Conservation (phyloP, 192 early-diverging fungal species). For the Thamnidium elegans region DNA sequence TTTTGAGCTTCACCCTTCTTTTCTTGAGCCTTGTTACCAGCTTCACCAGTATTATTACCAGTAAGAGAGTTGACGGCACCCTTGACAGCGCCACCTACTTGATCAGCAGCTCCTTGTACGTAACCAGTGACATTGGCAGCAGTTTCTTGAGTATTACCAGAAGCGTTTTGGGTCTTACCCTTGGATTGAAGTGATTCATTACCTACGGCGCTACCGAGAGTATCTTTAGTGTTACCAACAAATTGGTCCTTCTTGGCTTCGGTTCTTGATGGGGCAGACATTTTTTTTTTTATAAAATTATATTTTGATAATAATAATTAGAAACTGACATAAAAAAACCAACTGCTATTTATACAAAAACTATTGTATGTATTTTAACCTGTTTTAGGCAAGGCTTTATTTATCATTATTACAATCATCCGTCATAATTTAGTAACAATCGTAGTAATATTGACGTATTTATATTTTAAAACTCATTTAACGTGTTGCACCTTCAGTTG, state of each 20-base stretch:
- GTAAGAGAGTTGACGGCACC: constrained; percentile 23
- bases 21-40: constrained; percentile 16
- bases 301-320: neutral
- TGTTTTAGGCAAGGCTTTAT: no score
- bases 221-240: constrained; percentile 37
- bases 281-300: neutral
- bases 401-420: no score
- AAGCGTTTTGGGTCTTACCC: constrained; percentile 31
- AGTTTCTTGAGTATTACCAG: constrained; percentile 23
- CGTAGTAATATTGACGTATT: no score
- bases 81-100: constrained; percentile 31
- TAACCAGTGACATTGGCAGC: constrained; percentile 27
- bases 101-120: constrained; percentile 29
- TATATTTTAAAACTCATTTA: constrained; percentile 5
- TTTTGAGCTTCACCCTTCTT: constrained; percentile 25
- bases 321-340: neutral
- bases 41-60: constrained; percentile 14
- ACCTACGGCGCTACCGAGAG: constrained; percentile 35
- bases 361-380: no score
- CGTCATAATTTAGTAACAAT: no score
- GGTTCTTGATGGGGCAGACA: constrained; percentile 16
- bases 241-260: constrained; percentile 25
- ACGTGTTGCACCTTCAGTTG: constrained; percentile 28
- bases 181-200: constrained; percentile 24
- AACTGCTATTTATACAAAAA: no score